Base-by-base conservation (phyloP, 352 stramenopile species). In the Phytopythium montanum region DNA sequence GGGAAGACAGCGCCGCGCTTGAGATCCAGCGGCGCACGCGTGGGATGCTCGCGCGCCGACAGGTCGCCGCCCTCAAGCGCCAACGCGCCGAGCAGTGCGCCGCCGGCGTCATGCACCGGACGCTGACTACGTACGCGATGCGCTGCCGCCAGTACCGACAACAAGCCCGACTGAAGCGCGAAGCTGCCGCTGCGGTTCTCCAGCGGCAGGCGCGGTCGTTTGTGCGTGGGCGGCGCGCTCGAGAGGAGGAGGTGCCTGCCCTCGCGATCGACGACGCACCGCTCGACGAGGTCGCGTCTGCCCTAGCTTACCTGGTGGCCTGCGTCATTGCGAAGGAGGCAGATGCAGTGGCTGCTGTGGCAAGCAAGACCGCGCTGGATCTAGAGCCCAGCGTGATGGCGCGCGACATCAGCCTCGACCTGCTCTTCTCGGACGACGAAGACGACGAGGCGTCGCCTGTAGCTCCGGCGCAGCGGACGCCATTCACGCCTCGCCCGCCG, bases 401-500 rank as follows among this genome's bases (percentile, higher is more conserved):
- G 25, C 59, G 65, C 62, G 75, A 73, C 16, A 70, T 85, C 41
- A 86, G 78, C 54, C 65, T 88, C 21, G 78, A 88, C 31, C 58
- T 88, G 46, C 65, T 88, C 26, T 85, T 88, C 54, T 85, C 78
- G 2, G 74, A 83, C 29, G 65, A 73, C 53, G 69, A 74, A 54
- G 69, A 65, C 38, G 61, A 62, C 21, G 60, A 54, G 5, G 53
- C 56, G 46, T 28, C 41, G 4, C 55, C 54, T 3, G 16, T 55
- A 5, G 12, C 46, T 1, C 4, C 10, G 3, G 8, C 31, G 19
- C 26, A n/a, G n/a, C n/a, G n/a, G 9, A 23, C 44, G 12, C 19
- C 29, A 19, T 36, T 54, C n/a, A 33, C 53, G 16, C 53, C 53
- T 3, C 29, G 36, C 14, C 55, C 31, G n/a, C 49, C 25, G 44